Percentiles rank a stretch among this genome's conserved stretches.
Conservation (phyloP, 306 rosid species). For the Datisca glomerata region DNA sequence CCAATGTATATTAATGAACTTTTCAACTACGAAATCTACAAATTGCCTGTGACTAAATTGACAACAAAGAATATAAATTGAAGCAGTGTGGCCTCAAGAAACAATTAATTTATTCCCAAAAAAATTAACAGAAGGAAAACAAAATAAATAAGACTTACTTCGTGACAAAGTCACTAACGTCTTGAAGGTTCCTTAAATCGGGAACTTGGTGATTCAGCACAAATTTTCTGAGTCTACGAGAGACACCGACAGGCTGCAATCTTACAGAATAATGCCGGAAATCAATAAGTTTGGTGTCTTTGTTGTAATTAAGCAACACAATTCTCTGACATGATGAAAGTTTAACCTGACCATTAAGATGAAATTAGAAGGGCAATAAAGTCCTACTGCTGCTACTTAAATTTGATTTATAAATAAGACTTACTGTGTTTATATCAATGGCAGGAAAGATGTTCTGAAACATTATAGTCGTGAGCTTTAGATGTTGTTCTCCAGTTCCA, state of each 20-base stretch:
- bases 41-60: no score
- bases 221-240: conserved; percentile 72
- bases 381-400: background rate
- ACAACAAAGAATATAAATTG: no score
- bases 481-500: conserved; percentile 60
- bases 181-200: conserved; percentile 82
- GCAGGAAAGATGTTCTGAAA: conserved; percentile 92
- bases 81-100: no score
- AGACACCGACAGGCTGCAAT: conserved; percentile 89
- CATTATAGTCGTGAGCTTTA: conserved; percentile 65
- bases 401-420: conserved; percentile 17
- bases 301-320: conserved; percentile 84
- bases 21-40: no score
- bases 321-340: conserved; percentile 93
- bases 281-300: conserved; percentile 76
- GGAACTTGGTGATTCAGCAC: conserved; percentile 94
- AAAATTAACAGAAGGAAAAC: conserved; percentile 5
- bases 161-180: conserved; percentile 89
- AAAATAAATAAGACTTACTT: conserved; percentile 73
- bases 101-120: no score
- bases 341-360: conserved; percentile 44
- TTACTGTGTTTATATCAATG: conserved; percentile 90
- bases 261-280: conserved; percentile 93
- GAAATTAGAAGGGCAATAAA: conserved; percentile 7
- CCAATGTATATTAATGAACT: no score